These are phyloP conservation scores for Diaporthe sp. DNA, from an alignment of 2,329 filamentous ascomycete species.

Conservation along the genomic window DNA sequence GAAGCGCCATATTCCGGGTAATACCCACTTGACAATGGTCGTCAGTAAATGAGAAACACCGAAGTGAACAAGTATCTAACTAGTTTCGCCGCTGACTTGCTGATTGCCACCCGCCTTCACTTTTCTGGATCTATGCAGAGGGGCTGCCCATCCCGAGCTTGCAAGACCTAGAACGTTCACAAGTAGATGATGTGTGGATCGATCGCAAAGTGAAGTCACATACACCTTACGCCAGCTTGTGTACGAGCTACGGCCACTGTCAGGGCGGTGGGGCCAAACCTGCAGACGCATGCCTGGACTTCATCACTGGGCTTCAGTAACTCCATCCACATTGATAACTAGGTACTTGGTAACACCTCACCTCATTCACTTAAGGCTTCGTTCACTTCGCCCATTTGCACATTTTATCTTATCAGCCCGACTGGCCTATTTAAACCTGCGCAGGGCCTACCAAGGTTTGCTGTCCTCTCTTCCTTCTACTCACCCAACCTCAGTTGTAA, in stretches of 20 bases:
- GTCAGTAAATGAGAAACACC: not conserved
- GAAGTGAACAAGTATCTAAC: not conserved
- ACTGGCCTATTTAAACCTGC: not conserved
- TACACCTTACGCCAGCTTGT: not conserved
- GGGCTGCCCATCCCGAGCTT: not conserved
- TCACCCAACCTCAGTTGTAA: not conserved
- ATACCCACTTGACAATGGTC: not conserved
- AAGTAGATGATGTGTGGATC: not conserved
- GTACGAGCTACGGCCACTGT: not conserved
- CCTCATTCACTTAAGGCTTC: not conserved
- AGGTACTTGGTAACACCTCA: not conserved
- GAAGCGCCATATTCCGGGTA: not conserved
- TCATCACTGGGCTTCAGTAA: not conserved
- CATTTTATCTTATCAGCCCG: not conserved
- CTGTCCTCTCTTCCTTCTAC: not conserved
- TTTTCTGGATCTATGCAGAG: not conserved
- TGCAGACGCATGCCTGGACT: no score
- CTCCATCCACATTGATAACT: no score
- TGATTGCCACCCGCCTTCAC: not conserved
- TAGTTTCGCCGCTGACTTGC: no score
- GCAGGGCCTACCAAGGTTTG: not conserved
- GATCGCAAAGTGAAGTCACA: not conserved
- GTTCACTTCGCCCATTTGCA: not conserved
- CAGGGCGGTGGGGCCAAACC: not conserved
- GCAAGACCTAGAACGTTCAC: not conserved